Evolutionary conservation across 1,284 basidiomycete genomes (phyloP), one percentile per base, ranked within the genome.

Genomic region (Heterobasidion irregulare): DNA sequence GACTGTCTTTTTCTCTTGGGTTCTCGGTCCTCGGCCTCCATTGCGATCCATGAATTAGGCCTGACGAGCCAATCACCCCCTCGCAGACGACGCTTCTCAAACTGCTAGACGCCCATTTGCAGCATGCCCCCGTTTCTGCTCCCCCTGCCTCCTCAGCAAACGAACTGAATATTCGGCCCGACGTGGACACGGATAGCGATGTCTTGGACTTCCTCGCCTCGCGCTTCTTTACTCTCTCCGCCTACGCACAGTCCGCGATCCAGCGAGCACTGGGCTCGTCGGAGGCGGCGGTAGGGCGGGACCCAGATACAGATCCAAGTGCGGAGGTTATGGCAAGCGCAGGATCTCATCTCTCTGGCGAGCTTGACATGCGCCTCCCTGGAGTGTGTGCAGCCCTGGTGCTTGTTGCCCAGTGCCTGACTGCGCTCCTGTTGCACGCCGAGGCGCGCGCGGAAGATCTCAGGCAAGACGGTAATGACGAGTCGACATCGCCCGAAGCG

Each of bases 61-160:
- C 72, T 32, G 81, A 78, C 50, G 91, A 93, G 68, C 74, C 84
- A n/a, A 78, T 93, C 45, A 82, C 88, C 2, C 89, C 91, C 0
- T 83, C 87, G 61, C 92, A 94, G 68, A 92, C 84, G 1, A 87
- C 82, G 10, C 70, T 94, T n/a, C 78, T 95, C 55, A 94, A 94
- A 69, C 73, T 94, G 6, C 71, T 94, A 15, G 93, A 95, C 66
- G 88, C 90, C 2, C 84, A 87, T 64, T 72, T 92, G 53, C 84
- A 89, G 61, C 75, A 79, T 9, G 15, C 52, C 8, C 26, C 26
- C 26, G 26, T 26, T 26, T 26, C 4, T 5, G 26, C 26, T 26
- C 26, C 43, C 34, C 33, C 53, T 10, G 12, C n/a, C 41, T 10
- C 43, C 8, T 36, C 33, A 9, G 51, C 18, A 45, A 34, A 5